These are phyloP conservation scores for Ascochyta rabiei DNA, from an alignment of 2,329 filamentous ascomycete species.

Conservation along the genomic window DNA sequence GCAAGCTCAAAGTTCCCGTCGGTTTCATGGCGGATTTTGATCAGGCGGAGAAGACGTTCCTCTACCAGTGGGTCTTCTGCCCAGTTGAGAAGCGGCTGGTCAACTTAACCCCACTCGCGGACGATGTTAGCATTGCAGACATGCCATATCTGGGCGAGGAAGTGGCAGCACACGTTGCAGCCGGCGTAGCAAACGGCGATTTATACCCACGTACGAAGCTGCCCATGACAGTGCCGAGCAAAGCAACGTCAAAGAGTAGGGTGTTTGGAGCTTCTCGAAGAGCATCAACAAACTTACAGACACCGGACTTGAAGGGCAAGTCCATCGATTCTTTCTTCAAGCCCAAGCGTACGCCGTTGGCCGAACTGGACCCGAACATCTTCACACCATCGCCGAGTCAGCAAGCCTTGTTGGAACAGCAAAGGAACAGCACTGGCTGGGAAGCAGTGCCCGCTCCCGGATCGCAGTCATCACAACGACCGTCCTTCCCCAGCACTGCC, in stretches of 20 bases:
- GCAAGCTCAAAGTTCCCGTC: conserved; percentile 78
- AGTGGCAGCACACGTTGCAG: conserved; percentile 72
- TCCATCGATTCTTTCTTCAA: conserved; percentile 71
- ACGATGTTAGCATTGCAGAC: conserved; percentile 67
- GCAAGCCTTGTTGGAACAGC: conserved; percentile 62
- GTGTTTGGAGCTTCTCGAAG: conserved; percentile 48
- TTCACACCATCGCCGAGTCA: conserved; percentile 72
- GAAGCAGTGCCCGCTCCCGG: conserved; percentile 57
- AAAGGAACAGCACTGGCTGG: conserved; percentile 60
- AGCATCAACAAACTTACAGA: conserved; percentile 34
- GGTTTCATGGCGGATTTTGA: conserved; percentile 82
- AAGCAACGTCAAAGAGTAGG: conserved; percentile 40
- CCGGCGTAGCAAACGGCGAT: conserved; percentile 78
- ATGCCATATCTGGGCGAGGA: conserved; percentile 82
- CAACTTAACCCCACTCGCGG: conserved; percentile 71
- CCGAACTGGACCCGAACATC: conserved; percentile 70
- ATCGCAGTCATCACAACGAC: conserved; percentile 38
- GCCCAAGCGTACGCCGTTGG: conserved; percentile 66
- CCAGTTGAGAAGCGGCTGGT: conserved; percentile 73
- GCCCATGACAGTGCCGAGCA: conserved; percentile 52
- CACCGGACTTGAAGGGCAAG: conserved; percentile 63
- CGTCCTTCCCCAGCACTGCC: conserved; percentile 44
- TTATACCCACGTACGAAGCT: conserved; percentile 89
- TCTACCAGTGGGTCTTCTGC: conserved; percentile 95
- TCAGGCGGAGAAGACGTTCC: conserved; percentile 88